Base-by-base conservation (phyloP, 2,329 filamentous ascomycete genomes). In the Colletotrichum sp. region DNA sequence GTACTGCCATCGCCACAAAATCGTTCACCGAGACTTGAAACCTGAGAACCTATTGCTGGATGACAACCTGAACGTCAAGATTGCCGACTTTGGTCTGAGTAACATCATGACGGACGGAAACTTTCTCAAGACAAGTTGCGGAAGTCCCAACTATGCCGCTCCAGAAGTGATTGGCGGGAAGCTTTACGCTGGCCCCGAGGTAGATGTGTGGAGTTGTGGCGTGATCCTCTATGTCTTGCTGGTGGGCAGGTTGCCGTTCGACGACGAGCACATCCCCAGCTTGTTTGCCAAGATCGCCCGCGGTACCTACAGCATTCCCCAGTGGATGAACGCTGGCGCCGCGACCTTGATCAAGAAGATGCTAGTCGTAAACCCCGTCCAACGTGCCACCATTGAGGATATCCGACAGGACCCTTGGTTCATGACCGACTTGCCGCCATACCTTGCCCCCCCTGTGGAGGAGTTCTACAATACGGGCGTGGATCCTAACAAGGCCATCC, bases 91-190 rank as follows among this genome's bases (percentile, higher is more conserved):
- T 80, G 97, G 97, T 74, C 89, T 99, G 73, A 99, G 96, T 88
- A 99, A 99, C 84, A 99, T 99, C 87, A 99, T 99, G 97, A 99
- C 97, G 0, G 97, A 99, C 83, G 97, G 97, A 30, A 99, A 99
- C 84, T 99, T 99, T 83, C 91, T 99, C 81, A 99, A 98, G 88
- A 99, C 97, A 2, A 99, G 96, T 84, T 99, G 97, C 82, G 97
- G 97, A 69, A 99, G 96, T 83, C 97, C 97, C 57, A 99, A 99
- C 85, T 99, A 99, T 85, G 97, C 97, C 15, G 97, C 97, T 1
- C 97, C 97, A 8, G 97, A 99, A 85, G 97, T 99, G 77, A 99
- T 99, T 82, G 97, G 96, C 71, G 97, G 97, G 28, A 99, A 99
- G 89, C 89, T 99, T 71, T 99, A 99, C 83, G 97, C 97, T 21